Base-by-base conservation (phyloP, 371 early-diverging fungal species). In the Fennellomyces sp. region DNA sequence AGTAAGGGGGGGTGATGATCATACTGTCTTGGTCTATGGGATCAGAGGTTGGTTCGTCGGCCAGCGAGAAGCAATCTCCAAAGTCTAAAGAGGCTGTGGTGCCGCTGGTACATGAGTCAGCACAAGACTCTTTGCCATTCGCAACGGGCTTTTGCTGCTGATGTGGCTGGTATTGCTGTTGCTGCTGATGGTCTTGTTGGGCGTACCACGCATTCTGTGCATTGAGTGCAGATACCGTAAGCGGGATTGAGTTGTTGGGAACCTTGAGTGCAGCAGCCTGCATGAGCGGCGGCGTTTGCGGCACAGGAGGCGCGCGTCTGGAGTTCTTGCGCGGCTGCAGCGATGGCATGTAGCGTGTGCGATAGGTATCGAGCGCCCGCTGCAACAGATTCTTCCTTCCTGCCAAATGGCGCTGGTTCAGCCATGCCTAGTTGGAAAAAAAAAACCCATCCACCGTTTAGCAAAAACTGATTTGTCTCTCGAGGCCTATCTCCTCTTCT, bases 371-470 rank as follows among this genome's bases (percentile, higher is more conserved):
- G 19, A 81, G 58, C n/a, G 78, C 78, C 23, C 75, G 75, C 56
- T 81, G 81, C 28, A 81, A 66, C 56, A 81, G 56, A 21, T 69
- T 71, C 58, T 78, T 76, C 31, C 78, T 76, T 36, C 73, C 73
- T 25, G 75, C 76, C 21, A 81, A 51, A 50, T 70, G 69, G 13
- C 70, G 57, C 60, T 75, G 78, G 53, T 81, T 81, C 17, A 81
- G 61, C 76, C 76, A 81, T 10, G 78, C 81, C 78, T 78, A 52
- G 28, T 35, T 31, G 17, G n/a, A 28, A 10, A 23, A 38, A 65
- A 39, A 30, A 42, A 42, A 54, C 25, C 25, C 27, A 61, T 42
- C 23, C 42, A n/a, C n/a, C n/a, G n/a, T n/a, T n/a, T n/a, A n/a
- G n/a, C n/a, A n/a, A n/a, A n/a, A n/a, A n/a, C n/a, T n/a, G n/a